These are phyloP conservation scores for Geotrichum klebahnii DNA, from an alignment of 1,139 yeast species.

Conservation along the genomic window DNA sequence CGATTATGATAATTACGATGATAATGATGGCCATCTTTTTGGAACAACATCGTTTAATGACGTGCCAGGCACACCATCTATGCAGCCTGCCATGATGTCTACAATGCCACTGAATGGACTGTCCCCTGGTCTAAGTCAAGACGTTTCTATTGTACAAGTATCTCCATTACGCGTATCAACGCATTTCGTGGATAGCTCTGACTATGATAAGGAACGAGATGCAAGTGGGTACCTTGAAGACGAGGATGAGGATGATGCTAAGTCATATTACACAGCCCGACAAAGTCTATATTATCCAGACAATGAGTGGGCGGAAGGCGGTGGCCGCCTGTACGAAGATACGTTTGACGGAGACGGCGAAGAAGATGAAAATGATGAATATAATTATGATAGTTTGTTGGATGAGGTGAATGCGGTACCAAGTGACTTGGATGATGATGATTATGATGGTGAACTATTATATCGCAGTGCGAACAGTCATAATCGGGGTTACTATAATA, in stretches of 20 bases:
- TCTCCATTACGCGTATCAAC: slow-evolving; percentile 13
- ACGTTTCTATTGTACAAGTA: slow-evolving; percentile 8
- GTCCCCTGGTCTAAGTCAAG: neutral
- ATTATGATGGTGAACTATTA: slow-evolving; percentile 1
- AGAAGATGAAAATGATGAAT: slow-evolving; percentile 12
- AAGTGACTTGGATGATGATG: slow-evolving; percentile 15
- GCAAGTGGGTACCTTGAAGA: slow-evolving; percentile 3
- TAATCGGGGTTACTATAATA: neutral
- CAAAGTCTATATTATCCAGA: neutral
- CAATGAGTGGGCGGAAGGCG: neutral
- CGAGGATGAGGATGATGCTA: slow-evolving; percentile 5
- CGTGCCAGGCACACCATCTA: neutral
- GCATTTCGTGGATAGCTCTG: slow-evolving; percentile 1
- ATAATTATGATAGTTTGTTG: slow-evolving; percentile 18
- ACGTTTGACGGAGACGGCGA: slow-evolving; percentile 2
- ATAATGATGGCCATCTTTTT: slow-evolving; percentile 14
- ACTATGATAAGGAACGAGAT: neutral
- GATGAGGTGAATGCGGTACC: slow-evolving; percentile 22
- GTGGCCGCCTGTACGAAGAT: neutral
- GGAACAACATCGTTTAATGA: neutral
- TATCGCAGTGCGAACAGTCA: neutral
- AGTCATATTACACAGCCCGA: slow-evolving; percentile 1
- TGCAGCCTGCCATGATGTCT: neutral
- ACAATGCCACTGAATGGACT: neutral
- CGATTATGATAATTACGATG: slow-evolving; percentile 5